Percentiles rank a stretch among this genome's conserved stretches.
Conservation (phyloP, 1,139 yeast genomes). For the Magnusiomyces tetraspermus region DNA sequence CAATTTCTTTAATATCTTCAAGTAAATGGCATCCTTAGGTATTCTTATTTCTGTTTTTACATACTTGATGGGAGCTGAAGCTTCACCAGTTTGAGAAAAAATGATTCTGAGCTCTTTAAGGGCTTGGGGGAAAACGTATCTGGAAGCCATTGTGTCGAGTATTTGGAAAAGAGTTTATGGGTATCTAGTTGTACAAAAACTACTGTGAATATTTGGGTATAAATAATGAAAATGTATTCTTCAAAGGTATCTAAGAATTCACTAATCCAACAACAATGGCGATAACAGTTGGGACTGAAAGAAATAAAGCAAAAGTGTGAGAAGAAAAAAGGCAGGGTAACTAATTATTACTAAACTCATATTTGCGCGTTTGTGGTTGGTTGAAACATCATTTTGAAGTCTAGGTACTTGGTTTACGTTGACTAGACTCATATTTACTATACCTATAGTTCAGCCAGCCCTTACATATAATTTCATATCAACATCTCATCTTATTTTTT, state of each 20-base stretch:
- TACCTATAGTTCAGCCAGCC: no score
- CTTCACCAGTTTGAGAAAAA: slow-evolving; percentile 65
- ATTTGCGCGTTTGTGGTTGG: slow-evolving; percentile 1
- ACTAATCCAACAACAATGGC: no score
- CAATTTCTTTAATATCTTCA: no score
- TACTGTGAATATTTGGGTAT: no score
- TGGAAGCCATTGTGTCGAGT: slow-evolving; percentile 25
- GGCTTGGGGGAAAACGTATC: slow-evolving; percentile 52
- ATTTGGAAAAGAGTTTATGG: not conserved
- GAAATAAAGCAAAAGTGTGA: no score
- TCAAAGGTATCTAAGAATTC: no score
- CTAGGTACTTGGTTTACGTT: not conserved
- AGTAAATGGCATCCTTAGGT: no score
- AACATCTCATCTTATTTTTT: no score
- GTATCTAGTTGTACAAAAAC: no score
- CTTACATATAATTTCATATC: no score
- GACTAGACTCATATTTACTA: not conserved
- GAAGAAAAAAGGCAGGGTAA: not conserved
- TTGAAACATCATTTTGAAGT: not conserved
- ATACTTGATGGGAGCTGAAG: slow-evolving; percentile 51
- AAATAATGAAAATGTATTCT: no score
- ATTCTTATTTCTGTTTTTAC: slow-evolving; percentile 16
- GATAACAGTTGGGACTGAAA: no score
- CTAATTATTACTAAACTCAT: not conserved
- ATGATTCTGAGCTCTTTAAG: slow-evolving; percentile 73